Evolutionary conservation across 2,329 filamentous ascomycete species (phyloP).

Genomic region (Alternaria brassicae): DNA sequence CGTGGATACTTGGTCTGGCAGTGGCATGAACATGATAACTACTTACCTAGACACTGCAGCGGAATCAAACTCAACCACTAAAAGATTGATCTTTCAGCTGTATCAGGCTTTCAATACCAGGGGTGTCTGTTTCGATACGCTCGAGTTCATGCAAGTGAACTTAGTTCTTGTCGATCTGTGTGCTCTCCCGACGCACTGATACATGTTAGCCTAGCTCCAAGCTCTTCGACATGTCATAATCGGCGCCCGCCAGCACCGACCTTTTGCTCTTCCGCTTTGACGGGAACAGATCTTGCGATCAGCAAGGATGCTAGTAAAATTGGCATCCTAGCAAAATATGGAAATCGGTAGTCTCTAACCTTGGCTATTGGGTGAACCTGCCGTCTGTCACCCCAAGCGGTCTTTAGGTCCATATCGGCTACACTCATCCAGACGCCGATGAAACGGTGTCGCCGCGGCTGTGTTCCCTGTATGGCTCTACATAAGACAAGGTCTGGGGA

Average conservation of each 20-base stretch:
- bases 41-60: not conserved
- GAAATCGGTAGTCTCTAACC: constrained; percentile 7
- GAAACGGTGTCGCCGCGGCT: constrained; percentile 11
- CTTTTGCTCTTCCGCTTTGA: constrained; percentile 13
- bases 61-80: not conserved
- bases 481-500: constrained; percentile 29
- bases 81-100: not conserved
- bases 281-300: constrained; percentile 16
- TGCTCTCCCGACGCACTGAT: constrained; percentile 15
- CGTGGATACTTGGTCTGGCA: not conserved
- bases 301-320: constrained; percentile 7
- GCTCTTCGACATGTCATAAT: constrained; percentile 30
- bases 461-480: constrained; percentile 11
- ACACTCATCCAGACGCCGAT: constrained; percentile 9
- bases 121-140: constrained; percentile 6
- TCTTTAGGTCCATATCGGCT: constrained; percentile 9
- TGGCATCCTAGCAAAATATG: constrained; percentile 6
- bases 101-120: constrained; percentile 1
- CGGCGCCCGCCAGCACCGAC: constrained; percentile 28
- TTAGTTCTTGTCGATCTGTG: constrained; percentile 24
- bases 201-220: constrained; percentile 18
- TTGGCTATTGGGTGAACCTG: constrained; percentile 13
- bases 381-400: constrained; percentile 8
- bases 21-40: not conserved
- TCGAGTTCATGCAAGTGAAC: not conserved